Base-by-base conservation (phyloP, 2,329 filamentous ascomycete genomes). In the Myriosclerotinia duriaeana region DNA sequence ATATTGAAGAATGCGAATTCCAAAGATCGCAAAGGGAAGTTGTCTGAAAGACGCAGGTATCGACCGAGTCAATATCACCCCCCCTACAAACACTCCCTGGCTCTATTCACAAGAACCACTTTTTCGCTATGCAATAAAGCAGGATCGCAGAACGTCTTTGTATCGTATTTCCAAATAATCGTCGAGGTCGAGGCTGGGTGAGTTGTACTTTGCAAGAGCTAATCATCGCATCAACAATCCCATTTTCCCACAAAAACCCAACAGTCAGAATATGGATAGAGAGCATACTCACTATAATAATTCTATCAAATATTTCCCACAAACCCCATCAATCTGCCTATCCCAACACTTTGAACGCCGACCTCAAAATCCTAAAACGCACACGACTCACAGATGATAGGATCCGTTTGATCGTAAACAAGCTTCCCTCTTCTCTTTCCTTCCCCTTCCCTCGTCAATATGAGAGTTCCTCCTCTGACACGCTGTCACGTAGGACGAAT, bases 121-220 rank as follows among this genome's bases (percentile, higher is more conserved):
- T 42, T 40, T 17, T 60, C n/a, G n/a, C 9, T 30, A 40, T 60
- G 15, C 50, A 20, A 26, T 22, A 14, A 34, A n/a, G 44, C 17
- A 53, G 44, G 48, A 50, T 60, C 36, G 36, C 63, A 50, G 20
- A 26, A 50, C 9, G 38, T 40, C 26, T 36, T n/a, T 14, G 17
- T 60, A 36, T 38, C 22, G 20, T 40, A 60, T 34, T 42, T 34
- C 14, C 53, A 38, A 65, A 20, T 60, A 34, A 56, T 52, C 36
- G 7, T 60, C 53, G 48, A 50, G 36, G 44, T 48, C 42, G 64
- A 61, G 48, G 48, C 48, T 55, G 48, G 55, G 55, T 53, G 55
- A 53, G 55, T 66, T 53, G 64, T 66, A 53, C 55, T 66, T 53
- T 48, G 50, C 46, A 44, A 34, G 34, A 50, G 14, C 44, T 50